A percentile compares a stretch with the other conserved stretches of the same genome.
Evolutionary conservation across 2,329 filamentous ascomycete species (phyloP).

Genomic region (Ceratocystis alfenasii): DNA sequence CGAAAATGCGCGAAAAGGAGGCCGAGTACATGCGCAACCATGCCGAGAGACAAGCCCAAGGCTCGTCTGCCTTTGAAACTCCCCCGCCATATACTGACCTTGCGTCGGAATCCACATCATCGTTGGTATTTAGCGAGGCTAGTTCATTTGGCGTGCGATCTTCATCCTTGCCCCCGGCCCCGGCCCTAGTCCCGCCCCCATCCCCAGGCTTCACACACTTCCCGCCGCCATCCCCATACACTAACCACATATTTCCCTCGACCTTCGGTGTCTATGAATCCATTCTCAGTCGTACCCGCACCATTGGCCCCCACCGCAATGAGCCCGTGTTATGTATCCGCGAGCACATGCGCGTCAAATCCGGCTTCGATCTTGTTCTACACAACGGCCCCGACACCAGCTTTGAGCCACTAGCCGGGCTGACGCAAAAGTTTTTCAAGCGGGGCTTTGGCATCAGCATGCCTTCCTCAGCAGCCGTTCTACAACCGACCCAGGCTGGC

Average conservation of each 20-base stretch:
- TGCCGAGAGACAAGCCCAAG: constrained; percentile 1
- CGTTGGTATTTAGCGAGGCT: constrained; percentile 1
- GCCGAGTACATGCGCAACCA: constrained; percentile 15
- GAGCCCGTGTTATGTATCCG: constrained; percentile 15
- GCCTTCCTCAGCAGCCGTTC: constrained; percentile 1
- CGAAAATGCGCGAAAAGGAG: constrained; percentile 12
- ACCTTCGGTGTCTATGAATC: constrained; percentile 19
- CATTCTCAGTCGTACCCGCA: constrained; percentile 12
- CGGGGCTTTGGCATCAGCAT: constrained; percentile 21
- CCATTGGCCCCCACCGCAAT: constrained; percentile 17
- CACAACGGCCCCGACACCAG: constrained; percentile 16
- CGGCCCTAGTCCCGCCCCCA: not conserved
- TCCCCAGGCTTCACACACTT: not conserved
- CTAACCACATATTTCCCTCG: constrained; percentile 16
- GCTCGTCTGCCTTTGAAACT: not conserved
- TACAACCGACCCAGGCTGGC: not conserved
- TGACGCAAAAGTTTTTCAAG: constrained; percentile 5
- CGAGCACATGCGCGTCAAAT: constrained; percentile 9
- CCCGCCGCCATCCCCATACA: not conserved
- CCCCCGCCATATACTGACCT: not conserved
- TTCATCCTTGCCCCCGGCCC: not conserved
- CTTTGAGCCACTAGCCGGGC: constrained; percentile 14
- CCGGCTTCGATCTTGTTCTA: constrained; percentile 12
- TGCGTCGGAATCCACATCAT: not conserved
- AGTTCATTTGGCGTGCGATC: not conserved